Conservation (phyloP, 2,329 filamentous ascomycete genomes). For the Colletotrichum tropicicola region DNA sequence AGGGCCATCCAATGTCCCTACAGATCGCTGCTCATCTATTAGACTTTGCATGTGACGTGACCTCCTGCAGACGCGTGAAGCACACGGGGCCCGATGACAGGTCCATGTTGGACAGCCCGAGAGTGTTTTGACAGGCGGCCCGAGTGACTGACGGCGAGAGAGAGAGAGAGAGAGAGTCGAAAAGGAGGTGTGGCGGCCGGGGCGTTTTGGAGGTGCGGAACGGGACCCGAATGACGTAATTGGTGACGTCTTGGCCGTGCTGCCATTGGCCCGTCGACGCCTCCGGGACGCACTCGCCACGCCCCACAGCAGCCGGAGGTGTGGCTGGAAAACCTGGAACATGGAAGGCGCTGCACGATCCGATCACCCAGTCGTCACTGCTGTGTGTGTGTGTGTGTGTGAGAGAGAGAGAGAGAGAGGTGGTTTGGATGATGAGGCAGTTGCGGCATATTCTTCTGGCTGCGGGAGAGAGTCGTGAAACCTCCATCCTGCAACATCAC, state of each 20-base stretch:
- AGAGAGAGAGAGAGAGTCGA: not conserved
- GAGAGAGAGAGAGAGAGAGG: too few species aligned
- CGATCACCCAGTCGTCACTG: constrained; percentile 27
- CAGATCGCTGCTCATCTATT: not conserved
- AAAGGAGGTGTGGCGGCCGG: not conserved
- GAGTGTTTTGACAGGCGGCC: not conserved
- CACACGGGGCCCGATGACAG: not conserved
- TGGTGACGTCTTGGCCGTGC: constrained; percentile 25
- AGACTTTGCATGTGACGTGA: constrained; percentile 11
- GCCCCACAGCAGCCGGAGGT: constrained; percentile 7
- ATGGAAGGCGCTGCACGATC: constrained; percentile 1
- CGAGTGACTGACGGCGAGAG: too few species aligned
- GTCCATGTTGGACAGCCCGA: too few species aligned
- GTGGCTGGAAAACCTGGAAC: constrained; percentile 32
- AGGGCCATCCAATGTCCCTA: not conserved
- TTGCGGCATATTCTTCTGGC: not conserved
- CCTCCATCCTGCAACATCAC: not conserved
- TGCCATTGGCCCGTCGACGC: constrained; percentile 18
- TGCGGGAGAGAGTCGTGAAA: not conserved
- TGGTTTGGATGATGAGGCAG: not conserved
- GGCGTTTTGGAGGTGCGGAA: not conserved
- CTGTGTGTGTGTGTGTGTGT: not conserved
- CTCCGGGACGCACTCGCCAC: constrained; percentile 26
- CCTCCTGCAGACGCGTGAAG: not conserved
- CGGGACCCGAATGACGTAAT: constrained; percentile 26